These are phyloP conservation scores for Globisporangium okanoganense DNA, from an alignment of 352 stramenopile species.

Conservation along the genomic window DNA sequence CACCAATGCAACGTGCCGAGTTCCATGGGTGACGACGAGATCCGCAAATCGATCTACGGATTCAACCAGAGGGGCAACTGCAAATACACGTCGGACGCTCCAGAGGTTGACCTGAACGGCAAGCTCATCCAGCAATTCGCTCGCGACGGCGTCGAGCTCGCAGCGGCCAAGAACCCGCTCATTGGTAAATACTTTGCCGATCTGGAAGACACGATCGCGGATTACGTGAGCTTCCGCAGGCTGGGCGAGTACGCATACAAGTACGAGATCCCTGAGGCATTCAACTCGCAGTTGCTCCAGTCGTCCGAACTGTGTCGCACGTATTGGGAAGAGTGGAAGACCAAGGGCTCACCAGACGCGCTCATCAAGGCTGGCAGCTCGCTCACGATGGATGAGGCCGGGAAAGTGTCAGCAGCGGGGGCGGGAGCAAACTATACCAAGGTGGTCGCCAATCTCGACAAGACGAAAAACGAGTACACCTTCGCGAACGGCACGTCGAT, in stretches of 20 bases:
- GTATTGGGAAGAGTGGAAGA: background rate
- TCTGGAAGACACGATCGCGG: constrained; percentile 5
- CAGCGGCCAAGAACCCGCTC: background rate
- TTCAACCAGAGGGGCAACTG: constrained; percentile 1
- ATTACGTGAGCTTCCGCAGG: constrained; percentile 5
- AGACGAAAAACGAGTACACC: background rate
- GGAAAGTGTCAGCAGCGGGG: background rate
- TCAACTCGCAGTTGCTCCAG: constrained; percentile 14
- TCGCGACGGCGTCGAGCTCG: constrained; percentile 3
- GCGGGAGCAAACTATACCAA: background rate
- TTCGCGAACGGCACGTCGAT: background rate
- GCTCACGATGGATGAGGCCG: background rate
- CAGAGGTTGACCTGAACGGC: background rate
- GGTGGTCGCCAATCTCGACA: background rate
- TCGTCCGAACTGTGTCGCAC: background rate
- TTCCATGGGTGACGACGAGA: constrained; percentile 6
- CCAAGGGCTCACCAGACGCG: background rate
- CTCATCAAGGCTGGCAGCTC: background rate
- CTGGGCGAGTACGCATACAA: constrained; percentile 14
- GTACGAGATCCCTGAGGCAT: constrained; percentile 14
- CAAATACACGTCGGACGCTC: background rate
- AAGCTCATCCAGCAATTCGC: background rate
- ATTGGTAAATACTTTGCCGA: constrained; percentile 17
- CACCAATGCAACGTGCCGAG: constrained; percentile 30
- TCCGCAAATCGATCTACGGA: background rate